phyloP scores from a whole-genome alignment of 208 protist species.

The Strigomonas culicis region DNA sequence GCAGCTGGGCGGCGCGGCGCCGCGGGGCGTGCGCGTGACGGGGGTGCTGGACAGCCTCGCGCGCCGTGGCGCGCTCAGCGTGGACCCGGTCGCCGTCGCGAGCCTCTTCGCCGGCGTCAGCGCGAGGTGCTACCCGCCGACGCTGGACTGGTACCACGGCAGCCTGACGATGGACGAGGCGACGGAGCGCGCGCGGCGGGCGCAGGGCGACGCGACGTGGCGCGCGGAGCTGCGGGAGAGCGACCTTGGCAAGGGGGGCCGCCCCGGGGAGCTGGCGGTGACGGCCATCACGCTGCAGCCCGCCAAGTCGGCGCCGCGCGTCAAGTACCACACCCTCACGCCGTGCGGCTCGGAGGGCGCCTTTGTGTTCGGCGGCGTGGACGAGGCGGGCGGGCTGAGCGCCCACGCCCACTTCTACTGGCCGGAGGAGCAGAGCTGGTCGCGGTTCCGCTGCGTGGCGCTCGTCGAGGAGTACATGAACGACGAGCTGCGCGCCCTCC shows the following conservation, averaged over 20 bases:
- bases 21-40: neutral
- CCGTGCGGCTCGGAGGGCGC: constrained; percentile 37
- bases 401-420: constrained; percentile 25
- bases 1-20: neutral
- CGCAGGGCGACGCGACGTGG: constrained; percentile 27
- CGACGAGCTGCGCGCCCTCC: constrained; percentile 14
- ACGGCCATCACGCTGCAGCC: constrained; percentile 42
- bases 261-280: constrained; percentile 28
- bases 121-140: constrained; percentile 27
- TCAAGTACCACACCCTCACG: constrained; percentile 57
- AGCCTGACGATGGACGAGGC: constrained; percentile 22
- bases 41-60: constrained; percentile 29
- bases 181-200: constrained; percentile 26
- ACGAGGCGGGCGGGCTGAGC: neutral
- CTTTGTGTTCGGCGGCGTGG: constrained; percentile 41
- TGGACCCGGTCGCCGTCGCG: constrained; percentile 6
- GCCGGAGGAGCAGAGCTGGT: constrained; percentile 24
- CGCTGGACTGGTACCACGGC: constrained; percentile 66
- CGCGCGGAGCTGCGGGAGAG: constrained; percentile 31
- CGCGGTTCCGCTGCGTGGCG: constrained; percentile 19
- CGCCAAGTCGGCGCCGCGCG: constrained; percentile 22
- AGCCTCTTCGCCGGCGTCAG: constrained; percentile 28
- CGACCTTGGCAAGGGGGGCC: constrained; percentile 20
- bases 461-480: constrained; percentile 1
- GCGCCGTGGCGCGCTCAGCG: constrained; percentile 13